Evolutionary conservation across 140 eudicot species (phyloP), one percentile per base, ranked within the genome.

Genomic region (Anethum foeniculum): DNA sequence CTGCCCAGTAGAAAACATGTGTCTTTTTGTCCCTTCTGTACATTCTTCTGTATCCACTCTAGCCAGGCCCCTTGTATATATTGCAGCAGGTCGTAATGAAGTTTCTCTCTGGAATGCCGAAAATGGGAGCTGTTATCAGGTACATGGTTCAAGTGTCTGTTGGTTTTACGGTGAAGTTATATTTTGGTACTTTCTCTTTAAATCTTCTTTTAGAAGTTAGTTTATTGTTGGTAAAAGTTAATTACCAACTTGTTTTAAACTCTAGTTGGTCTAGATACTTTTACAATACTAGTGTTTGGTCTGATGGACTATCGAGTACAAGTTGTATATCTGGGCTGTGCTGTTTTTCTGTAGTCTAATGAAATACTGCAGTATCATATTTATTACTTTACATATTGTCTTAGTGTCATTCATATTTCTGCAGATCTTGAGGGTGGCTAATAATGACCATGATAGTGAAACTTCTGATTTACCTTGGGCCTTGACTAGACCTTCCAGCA

Each of bases 121-220:
- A 84, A 92, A 93, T 76, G 99, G 99, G 74, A 90, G 97, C 83
- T 95, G 99, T 84, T 97, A 95, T 84, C 97, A 95, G 99, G 97
- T 94, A 85, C 65, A 36, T 65, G 72, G 7, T 41, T 10, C 8
- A 14, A 15, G 9, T 78, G 8, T 21, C 16, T 78, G 21, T 62
- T 23, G 44, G 30, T 30, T 23, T 65, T 58, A 67, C 6, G 36
- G 34, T 25, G 34, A n/a, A 5, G 32, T 64, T 9, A 15, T 16
- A 64, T 48, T 16, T 48, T 23, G 0, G 52, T 38, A 36, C 25
- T 4, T 28, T 68, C 10, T 68, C n/a, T 68, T 68, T 32, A 95
- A 88, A 28, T 12, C 3, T 68, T 27, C 1, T 30, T 8, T 64
- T 15, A 13, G 4, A 27, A 32, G 5, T 68, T 30, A 25, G 36